A percentile compares a stretch with the other conserved stretches of the same genome.
These are phyloP conservation scores for Exophiala lecanii-corni DNA, from an alignment of 2,329 filamentous ascomycete species.

Conservation along the genomic window DNA sequence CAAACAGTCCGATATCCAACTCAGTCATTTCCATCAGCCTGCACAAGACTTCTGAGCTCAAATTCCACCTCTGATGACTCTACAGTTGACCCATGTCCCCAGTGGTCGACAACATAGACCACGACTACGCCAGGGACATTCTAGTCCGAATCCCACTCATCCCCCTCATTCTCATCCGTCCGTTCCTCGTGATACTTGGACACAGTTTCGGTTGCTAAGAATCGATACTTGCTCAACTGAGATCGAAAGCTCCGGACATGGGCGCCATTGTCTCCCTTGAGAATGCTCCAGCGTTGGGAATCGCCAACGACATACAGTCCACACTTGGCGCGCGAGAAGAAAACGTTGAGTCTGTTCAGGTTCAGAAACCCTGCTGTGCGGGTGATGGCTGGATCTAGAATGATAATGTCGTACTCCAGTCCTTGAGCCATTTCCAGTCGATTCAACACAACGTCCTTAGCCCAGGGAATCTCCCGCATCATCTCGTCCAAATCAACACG, in stretches of 20 bases:
- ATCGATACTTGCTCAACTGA: neutral
- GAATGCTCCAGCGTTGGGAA: neutral
- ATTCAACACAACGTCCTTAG: constrained; percentile 3
- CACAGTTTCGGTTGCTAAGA: too few relatives aligned
- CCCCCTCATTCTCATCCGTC: too few relatives aligned
- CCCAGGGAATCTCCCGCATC: constrained; percentile 1
- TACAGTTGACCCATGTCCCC: too few relatives aligned
- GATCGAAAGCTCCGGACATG: neutral
- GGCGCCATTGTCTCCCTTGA: neutral
- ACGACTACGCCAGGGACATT: too few relatives aligned
- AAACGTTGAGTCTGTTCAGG: constrained; percentile 7
- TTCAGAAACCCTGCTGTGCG: constrained; percentile 5
- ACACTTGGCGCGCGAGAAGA: constrained; percentile 10
- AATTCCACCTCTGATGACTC: too few relatives aligned
- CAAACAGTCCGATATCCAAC: too few relatives aligned
- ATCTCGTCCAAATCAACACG: constrained; percentile 2
- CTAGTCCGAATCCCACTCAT: too few relatives aligned
- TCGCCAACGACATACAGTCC: constrained; percentile 12
- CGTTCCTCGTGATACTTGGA: too few relatives aligned
- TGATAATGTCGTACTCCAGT: constrained; percentile 8
- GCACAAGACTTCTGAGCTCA: too few relatives aligned
- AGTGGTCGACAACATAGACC: too few relatives aligned
- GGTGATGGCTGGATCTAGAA: constrained; percentile 5
- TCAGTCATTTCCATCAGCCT: too few relatives aligned
- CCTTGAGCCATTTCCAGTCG: constrained; percentile 8